Evolutionary conservation across 352 stramenopile species (phyloP), one percentile per base, ranked within the genome.

Genomic region (Phytopythium mirpurense): DNA sequence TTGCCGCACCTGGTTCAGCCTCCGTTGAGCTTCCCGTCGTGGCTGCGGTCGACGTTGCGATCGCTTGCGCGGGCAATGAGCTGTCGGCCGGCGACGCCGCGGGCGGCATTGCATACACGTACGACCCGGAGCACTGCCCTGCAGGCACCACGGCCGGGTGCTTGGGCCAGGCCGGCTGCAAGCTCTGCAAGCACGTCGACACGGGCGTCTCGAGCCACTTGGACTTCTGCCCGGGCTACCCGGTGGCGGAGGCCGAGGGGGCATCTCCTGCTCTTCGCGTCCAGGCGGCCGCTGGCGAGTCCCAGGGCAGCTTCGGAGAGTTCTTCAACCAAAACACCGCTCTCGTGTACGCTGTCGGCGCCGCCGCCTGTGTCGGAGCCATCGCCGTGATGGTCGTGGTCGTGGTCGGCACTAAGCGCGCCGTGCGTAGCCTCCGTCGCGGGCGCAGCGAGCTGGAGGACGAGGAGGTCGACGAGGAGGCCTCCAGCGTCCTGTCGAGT

Each of bases 141-240:
- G 44, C 60, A 18, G 64, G 64, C 11, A 48, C 62, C 5, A 51
- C 60, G 23, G 47, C 64, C 0, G 64, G 64, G 24, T 72, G 64
- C 26, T 58, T 72, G 15, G 52, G 53, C 36, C 2, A 42, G 16
- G 27, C 35, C 26, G 64, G 64, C 16, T 72, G 64, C 40, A 53
- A 63, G 27, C 66, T 67, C 45, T 72, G 64, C 54, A 68, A 66
- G 57, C 57, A 63, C 34, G 67, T 68, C 41, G 53, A 59, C 35
- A 61, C 60, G 5, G 55, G 52, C 32, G 48, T 56, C 5, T 72
- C 64, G 1, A 48, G 59, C 8, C 56, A 53, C 26, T 50, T 72
- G 18, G 60, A 72, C 21, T 72, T 66, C 50, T 72, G 64, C 35
- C 35, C 60, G 16, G 44, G 43, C 43, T 50, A 50, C 43, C 43